Evolutionary conservation across 164 flowering plant genomes (phyloP), one percentile per base, ranked within the genome.

Genomic region (Berberis thunbergii): DNA sequence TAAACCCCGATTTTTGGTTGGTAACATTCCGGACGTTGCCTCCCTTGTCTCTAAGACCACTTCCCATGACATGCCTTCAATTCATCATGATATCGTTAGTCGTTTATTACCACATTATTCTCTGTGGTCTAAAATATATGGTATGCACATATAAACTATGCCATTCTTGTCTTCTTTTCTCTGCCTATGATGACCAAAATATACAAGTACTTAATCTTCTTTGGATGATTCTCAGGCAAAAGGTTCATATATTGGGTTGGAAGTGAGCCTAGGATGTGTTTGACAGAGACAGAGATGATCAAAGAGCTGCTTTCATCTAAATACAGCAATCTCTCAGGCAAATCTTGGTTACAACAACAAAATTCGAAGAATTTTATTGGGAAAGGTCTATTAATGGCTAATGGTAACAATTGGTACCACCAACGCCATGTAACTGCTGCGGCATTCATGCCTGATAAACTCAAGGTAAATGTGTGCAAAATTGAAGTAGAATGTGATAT

Each of bases 341-440:
- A 82, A 66, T 91, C 97, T 52, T 89, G 97, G 97, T 76, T 71
- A 59, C 97, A 94, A 41, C 86, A 69, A 48, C 85, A 91, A 64
- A 91, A 89, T 0, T 65, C 86, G 0, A 91, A 87, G 72, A 83
- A 91, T 73, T 91, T 91, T 63, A 85, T 89, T 40, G 99, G 99
- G 0, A 64, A 77, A 1, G 99, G 99, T 2, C 48, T 94, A 58
- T 69, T 94, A 45, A 91, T 94, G 96, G 99, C 96, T 3, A 91
- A 94, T 64, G 99, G 99, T 0, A 65, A 83, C 6, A 82, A 87
- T 41, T 94, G 99, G 99, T 70, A 76, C 72, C 96, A 82, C 61
- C 99, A 94, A 53, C 84, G 99, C 2, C 99, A 89, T 65, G 77
- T 87, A 42, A 84, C 81, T 10, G 89, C 95, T 2, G 93, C 95